Base-by-base conservation (phyloP, 345 rosid species). In the Eucalyptus curtisii region DNA sequence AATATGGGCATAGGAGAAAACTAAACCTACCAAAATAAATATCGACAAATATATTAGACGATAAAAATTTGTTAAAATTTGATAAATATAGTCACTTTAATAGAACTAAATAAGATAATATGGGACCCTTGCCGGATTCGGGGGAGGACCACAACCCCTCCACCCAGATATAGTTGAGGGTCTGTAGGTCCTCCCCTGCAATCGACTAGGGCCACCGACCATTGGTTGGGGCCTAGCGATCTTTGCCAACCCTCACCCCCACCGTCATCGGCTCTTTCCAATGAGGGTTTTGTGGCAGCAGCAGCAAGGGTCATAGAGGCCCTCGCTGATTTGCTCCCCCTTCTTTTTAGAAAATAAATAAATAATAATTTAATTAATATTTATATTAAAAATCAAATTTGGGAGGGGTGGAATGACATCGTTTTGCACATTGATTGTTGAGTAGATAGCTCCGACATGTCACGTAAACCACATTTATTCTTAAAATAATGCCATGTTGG, bases 271-370 rank as follows among this genome's bases (percentile, higher is more conserved):
- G 10, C 57, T 25, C 5, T 52, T 20, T 19, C 57, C 25, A 52
- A 7, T 52, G 25, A 52, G 25, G 24, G 57, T 52, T 24, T 10
- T 24, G 24, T 52, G 57, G 2, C 0, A 52, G 57, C 2, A 52
- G 0, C 0, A 2, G 2, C 24, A 7, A 52, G 24, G 25, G 10
- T 20, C 0, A 5, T 52, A 20, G 0, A 52, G 57, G 5, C 10
- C 57, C 57, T 3, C 2, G 4, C 1, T 8, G 1, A 52, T 52
- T 52, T 52, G 22, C 5, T 52, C 57, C 25, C 57, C 57, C 7
- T 45, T 45, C 48, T 15, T 1, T 5, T 49, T n/a, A n/a, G n/a
- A n/a, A n/a, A n/a, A n/a, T n/a, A n/a, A n/a, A n/a, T n/a, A n/a
- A n/a, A n/a, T n/a, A n/a, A 52, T 52, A 7, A 52, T 7, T 52